phyloP scores from a whole-genome alignment of 441 rosid genomes.

The Gossypium lobatum region DNA sequence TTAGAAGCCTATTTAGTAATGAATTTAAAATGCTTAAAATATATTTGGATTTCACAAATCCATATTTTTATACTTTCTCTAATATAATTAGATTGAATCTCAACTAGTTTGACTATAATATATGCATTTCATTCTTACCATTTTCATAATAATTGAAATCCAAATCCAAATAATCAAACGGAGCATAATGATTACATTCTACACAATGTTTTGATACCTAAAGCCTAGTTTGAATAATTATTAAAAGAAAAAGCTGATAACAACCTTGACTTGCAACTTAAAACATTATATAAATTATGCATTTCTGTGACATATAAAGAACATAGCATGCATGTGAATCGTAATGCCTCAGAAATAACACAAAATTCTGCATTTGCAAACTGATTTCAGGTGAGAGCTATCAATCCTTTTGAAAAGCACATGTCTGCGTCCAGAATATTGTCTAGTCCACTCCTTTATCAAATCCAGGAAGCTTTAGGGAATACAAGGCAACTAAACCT shows the following conservation, averaged over 20 bases:
- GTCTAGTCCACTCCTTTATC: background rate
- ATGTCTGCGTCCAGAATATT: background rate
- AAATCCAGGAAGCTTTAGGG: background rate
- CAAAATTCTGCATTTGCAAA: background rate
- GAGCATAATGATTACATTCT: background rate
- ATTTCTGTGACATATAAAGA: background rate
- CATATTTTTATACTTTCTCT: too few species aligned
- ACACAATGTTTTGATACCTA: too few species aligned
- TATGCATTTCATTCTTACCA: too few species aligned
- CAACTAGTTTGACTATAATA: too few species aligned
- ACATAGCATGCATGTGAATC: background rate
- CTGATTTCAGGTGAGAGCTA: background rate
- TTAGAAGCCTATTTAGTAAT: too few species aligned
- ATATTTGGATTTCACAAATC: too few species aligned
- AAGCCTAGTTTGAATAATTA: background rate
- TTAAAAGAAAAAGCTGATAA: background rate
- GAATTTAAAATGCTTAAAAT: too few species aligned
- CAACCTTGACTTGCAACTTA: background rate
- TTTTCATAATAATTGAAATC: too few species aligned
- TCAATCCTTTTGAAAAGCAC: background rate
- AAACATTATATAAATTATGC: background rate
- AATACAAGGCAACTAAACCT: background rate
- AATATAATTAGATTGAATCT: too few species aligned
- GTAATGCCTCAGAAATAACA: background rate
- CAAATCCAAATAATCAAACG: too few species aligned